Conservation (phyloP, 768 basidiomycete species). For the Pleurotus ostreatus region DNA sequence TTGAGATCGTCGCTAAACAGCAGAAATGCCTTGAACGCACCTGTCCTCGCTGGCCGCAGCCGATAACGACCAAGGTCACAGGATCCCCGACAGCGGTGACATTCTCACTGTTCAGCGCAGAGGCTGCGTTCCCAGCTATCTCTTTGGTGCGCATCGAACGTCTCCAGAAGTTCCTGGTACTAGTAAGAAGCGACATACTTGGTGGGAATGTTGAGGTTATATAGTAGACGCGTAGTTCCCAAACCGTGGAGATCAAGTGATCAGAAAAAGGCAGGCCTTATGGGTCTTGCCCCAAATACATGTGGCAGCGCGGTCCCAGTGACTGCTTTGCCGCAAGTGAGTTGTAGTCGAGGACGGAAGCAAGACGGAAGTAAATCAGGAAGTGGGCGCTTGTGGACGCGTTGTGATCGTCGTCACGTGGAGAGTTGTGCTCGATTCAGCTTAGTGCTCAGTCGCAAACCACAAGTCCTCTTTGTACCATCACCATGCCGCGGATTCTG, state of each 20-base stretch:
- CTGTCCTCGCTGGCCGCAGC: conserved; percentile 81
- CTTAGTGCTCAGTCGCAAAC: too few relatives aligned
- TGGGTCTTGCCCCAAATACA: too few relatives aligned
- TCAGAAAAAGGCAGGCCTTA: neutral
- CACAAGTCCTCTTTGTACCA: too few relatives aligned
- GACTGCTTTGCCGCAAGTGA: too few relatives aligned
- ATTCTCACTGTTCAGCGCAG: neutral
- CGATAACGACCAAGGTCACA: conserved; percentile 73
- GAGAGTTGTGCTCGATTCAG: too few relatives aligned
- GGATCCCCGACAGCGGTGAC: conserved; percentile 24
- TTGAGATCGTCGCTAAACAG: neutral
- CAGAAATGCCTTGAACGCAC: conserved; percentile 30
- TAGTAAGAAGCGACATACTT: conserved; percentile 4
- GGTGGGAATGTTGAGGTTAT: neutral
- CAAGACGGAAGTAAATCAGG: neutral
- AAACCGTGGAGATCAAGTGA: neutral
- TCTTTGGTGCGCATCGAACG: conserved; percentile 9
- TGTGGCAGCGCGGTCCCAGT: too few relatives aligned
- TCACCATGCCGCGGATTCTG: conserved; percentile 63
- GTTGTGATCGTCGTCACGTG: too few relatives aligned
- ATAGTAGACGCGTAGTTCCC: neutral
- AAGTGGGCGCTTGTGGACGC: neutral
- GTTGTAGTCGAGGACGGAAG: neutral
- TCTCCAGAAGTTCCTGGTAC: conserved; percentile 9
- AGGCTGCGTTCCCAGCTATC: neutral